These are phyloP conservation scores for Ascodesmis nigricans DNA, from an alignment of 495 filamentous ascomycete genomes.

Conservation along the genomic window DNA sequence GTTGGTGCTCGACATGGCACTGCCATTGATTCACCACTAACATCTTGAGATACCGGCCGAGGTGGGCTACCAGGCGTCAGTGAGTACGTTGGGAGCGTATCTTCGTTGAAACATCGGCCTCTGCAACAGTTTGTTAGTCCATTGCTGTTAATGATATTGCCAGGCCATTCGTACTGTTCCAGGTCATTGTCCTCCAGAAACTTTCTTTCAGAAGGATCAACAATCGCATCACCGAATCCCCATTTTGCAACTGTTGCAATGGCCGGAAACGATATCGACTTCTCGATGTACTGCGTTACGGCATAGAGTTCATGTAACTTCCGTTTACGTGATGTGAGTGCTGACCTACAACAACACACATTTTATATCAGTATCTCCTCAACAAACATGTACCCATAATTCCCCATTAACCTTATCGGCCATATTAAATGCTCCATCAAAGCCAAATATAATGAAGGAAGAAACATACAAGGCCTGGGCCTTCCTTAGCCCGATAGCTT, in stretches of 20 bases:
- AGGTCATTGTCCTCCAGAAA: constrained; percentile 22
- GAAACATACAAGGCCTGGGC: constrained; percentile 15
- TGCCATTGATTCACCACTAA: too few species aligned
- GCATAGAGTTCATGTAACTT: constrained; percentile 20
- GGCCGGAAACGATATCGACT: constrained; percentile 13
- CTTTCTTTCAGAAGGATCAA: constrained; percentile 15
- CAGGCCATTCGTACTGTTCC: constrained; percentile 9
- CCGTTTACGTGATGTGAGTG: constrained; percentile 19
- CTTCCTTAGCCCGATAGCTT: constrained; percentile 15
- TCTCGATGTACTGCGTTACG: constrained; percentile 16
- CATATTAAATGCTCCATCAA: too few species aligned
- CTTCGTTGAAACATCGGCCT: constrained; percentile 16
- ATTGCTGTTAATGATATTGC: background rate
- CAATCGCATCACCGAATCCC: constrained; percentile 14
- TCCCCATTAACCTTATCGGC: too few species aligned
- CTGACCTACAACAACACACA: constrained; percentile 10
- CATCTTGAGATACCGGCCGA: constrained; percentile 10
- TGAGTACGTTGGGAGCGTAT: constrained; percentile 7
- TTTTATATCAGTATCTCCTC: constrained; percentile 18
- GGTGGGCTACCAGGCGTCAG: constrained; percentile 13
- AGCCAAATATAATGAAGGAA: constrained; percentile 13
- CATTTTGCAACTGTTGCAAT: constrained; percentile 12
- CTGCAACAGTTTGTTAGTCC: constrained; percentile 7
- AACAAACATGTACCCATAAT: too few species aligned
- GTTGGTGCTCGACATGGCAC: too few species aligned